Evolutionary conservation across 768 basidiomycete genomes (phyloP).

Genomic region (Gautieria morchelliformis): DNA sequence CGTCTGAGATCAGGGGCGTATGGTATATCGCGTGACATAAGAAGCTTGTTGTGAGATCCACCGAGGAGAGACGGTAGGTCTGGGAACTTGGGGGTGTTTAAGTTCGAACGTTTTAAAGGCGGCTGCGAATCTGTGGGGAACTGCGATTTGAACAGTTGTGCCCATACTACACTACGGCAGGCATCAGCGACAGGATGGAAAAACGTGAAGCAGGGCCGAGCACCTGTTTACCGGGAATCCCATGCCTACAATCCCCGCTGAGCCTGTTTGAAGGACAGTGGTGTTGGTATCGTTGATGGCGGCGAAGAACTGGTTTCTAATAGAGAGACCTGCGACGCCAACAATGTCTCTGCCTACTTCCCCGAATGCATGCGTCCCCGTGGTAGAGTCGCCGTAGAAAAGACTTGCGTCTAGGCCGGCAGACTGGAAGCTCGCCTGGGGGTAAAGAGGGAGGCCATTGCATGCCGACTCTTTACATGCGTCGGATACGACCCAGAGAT

Average conservation of each 20-base stretch:
- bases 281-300: constrained; percentile 65
- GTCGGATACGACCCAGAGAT: constrained; percentile 63
- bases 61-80: not conserved
- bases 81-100: not conserved
- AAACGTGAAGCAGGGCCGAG: constrained; percentile 4
- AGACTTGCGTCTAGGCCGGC: constrained; percentile 38
- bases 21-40: not conserved
- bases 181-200: not conserved
- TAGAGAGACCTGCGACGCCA: constrained; percentile 39
- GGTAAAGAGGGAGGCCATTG: constrained; percentile 36
- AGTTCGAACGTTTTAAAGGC: not conserved
- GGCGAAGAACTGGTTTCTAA: constrained; percentile 49
- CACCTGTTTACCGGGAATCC: constrained; percentile 71
- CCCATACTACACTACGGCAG: constrained; percentile 36
- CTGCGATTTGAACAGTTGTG: constrained; percentile 21
- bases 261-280: constrained; percentile 42
- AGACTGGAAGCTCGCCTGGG: constrained; percentile 37
- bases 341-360: constrained; percentile 51
- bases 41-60: not conserved
- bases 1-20: not conserved
- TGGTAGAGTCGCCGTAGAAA: constrained; percentile 61
- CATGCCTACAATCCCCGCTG: constrained; percentile 63
- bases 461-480: constrained; percentile 34
- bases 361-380: constrained; percentile 60
- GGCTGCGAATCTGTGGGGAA: constrained; percentile 1